Evolutionary conservation across 192 early-diverging fungal genomes (phyloP), one percentile per base, ranked within the genome.

Genomic region (Coemansia sp.): DNA sequence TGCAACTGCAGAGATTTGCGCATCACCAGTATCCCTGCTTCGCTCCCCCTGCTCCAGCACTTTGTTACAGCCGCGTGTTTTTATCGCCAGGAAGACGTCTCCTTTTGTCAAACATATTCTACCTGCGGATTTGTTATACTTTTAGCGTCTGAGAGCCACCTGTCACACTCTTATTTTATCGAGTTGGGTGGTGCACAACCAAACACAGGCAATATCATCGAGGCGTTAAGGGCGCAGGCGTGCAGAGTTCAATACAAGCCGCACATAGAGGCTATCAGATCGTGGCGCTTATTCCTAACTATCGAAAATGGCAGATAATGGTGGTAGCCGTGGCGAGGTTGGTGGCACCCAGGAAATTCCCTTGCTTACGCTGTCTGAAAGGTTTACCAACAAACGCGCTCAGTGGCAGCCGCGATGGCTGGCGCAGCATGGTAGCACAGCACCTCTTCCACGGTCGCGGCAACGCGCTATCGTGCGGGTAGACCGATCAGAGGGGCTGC

Each of bases 401-500:
- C 57, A 47, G 32, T 18, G 30, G 41, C 57, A 31, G 57, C 41
- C 16, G 32, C 18, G 32, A 21, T 25, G 57, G 30, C 57, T 41
- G 38, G 10, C 28, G 23, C 9, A 44, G 34, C 57, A 38, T 5
- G 28, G n/a, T 5, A 22, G 57, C 57, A 38, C 56, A 7, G 38
- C 31, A 16, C 38, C 38, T 9, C 38, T 44, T 44, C 38, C 38
- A 14, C 38, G 38, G 24, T 44, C 10, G 25, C 54, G 8, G 34
- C 68, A 56, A 7, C 41, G 58, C 22, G 41, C 54, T 16, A 71
- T 77, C 49, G 71, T 69, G 18, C 61, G 68, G 12, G 58, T 77
- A 23, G 74, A 77, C 53, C 52, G 52, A 28, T 50, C 56, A 10
- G 54, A 64, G 38, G 24, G 19, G 50, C 64, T 44, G 14, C 26